These are phyloP conservation scores for Microsporum ferrugineum DNA, from an alignment of 2,329 filamentous ascomycete species.

Conservation along the genomic window DNA sequence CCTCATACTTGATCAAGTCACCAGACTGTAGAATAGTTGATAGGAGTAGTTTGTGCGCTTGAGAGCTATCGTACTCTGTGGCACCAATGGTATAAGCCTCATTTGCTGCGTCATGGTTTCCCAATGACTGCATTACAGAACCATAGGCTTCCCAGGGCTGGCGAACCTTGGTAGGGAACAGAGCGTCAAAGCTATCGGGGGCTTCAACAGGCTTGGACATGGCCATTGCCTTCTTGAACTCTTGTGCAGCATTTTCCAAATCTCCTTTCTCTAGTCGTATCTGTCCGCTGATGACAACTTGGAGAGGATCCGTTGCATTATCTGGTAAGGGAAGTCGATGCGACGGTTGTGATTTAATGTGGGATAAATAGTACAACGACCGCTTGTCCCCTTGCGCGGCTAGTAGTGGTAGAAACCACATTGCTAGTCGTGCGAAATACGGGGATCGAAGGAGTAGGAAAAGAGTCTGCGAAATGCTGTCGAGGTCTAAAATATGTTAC, in stretches of 20 bases:
- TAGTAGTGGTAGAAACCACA: neutral
- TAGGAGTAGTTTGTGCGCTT: conserved; percentile 19
- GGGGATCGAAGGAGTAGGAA: conserved; percentile 1
- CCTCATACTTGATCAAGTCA: conserved; percentile 24
- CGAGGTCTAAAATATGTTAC: neutral
- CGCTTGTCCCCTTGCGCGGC: neutral
- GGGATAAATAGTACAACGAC: neutral
- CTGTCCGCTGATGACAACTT: neutral
- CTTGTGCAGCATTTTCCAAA: conserved; percentile 6
- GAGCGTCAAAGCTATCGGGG: neutral
- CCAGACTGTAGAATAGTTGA: conserved; percentile 17
- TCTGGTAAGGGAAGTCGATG: neutral
- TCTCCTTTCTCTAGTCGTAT: conserved; percentile 7
- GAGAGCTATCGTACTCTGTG: conserved; percentile 23
- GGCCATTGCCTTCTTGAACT: conserved; percentile 10
- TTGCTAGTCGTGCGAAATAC: neutral
- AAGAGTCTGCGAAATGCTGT: neutral
- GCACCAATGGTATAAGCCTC: conserved; percentile 21
- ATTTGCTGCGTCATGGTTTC: conserved; percentile 12
- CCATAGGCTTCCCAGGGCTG: conserved; percentile 24
- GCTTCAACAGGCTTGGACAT: neutral
- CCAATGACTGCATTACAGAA: conserved; percentile 15
- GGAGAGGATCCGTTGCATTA: neutral
- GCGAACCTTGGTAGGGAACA: conserved; percentile 5
- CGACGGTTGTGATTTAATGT: neutral